Percentiles rank a stretch among this genome's conserved stretches.
These are phyloP conservation scores for Neurospora sp. DNA, from an alignment of 495 filamentous ascomycete genomes.

Conservation along the genomic window DNA sequence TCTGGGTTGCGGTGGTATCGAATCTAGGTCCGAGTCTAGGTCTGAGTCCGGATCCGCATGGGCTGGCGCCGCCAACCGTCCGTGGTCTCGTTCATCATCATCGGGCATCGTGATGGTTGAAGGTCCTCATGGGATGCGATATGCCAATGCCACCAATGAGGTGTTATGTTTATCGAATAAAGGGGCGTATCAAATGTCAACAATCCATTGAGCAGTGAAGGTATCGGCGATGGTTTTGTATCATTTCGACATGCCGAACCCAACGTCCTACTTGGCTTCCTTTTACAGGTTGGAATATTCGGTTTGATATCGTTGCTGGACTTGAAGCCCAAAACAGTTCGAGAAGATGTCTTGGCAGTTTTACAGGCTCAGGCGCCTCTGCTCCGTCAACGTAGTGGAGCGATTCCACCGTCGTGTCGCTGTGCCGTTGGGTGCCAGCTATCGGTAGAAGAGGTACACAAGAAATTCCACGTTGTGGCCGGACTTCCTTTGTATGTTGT, in stretches of 20 bases:
- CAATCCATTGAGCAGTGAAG: neutral
- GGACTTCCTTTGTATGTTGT: neutral
- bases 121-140: neutral
- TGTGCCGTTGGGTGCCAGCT: neutral
- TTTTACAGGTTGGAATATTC: neutral
- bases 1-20: neutral
- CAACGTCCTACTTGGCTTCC: neutral
- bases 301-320: neutral
- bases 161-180: neutral
- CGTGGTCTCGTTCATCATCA: neutral
- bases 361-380: neutral
- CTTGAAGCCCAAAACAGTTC: neutral
- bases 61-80: neutral
- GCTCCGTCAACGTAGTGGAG: neutral
- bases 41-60: neutral
- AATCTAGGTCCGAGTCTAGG: neutral
- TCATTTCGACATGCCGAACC: neutral
- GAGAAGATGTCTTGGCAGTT: neutral
- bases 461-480: neutral
- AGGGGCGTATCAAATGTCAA: neutral
- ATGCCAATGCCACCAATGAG: neutral
- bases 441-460: neutral
- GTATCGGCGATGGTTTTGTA: neutral
- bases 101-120: neutral
- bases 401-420: neutral